These are phyloP conservation scores for Venturiaceae sp. DNA, from an alignment of 2,329 filamentous ascomycete genomes.

Conservation along the genomic window DNA sequence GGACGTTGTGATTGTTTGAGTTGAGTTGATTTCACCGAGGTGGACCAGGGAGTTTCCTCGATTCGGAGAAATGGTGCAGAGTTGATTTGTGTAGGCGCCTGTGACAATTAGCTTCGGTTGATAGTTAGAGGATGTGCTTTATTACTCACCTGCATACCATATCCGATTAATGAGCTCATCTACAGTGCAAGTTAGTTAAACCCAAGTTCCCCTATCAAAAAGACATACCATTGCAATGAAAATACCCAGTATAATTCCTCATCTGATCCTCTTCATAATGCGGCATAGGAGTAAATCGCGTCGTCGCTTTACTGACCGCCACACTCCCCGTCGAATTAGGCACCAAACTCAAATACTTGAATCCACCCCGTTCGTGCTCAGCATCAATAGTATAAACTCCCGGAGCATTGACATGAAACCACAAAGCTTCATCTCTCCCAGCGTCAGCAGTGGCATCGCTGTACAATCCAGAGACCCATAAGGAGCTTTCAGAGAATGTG, in stretches of 20 bases:
- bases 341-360: slow-evolving; percentile 35
- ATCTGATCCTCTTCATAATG: slow-evolving; percentile 27
- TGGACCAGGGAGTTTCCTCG: slow-evolving; percentile 26
- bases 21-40: slow-evolving; percentile 18
- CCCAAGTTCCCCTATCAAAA: background rate
- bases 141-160: slow-evolving; percentile 35
- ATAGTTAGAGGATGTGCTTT: slow-evolving; percentile 12
- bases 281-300: slow-evolving; percentile 37
- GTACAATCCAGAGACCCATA: slow-evolving; percentile 38
- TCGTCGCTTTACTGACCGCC: slow-evolving; percentile 23
- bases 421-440: slow-evolving; percentile 38
- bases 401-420: slow-evolving; percentile 31
- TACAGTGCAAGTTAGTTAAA: slow-evolving; percentile 6
- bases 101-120: no score
- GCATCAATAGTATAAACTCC: slow-evolving; percentile 32
- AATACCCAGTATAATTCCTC: slow-evolving; percentile 29
- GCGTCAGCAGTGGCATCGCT: slow-evolving; percentile 38
- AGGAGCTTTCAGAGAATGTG: slow-evolving; percentile 28
- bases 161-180: slow-evolving; percentile 33
- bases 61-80: slow-evolving; percentile 26
- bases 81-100: slow-evolving; percentile 28
- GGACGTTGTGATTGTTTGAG: slow-evolving; percentile 16
- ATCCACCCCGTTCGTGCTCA: slow-evolving; percentile 33
- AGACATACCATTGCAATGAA: slow-evolving; percentile 27
- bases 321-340: slow-evolving; percentile 33